A percentile compares a stretch with the other conserved stretches of the same genome.
Conservation (phyloP, 2,329 filamentous ascomycete species). For the Nannizzia gypsea region DNA sequence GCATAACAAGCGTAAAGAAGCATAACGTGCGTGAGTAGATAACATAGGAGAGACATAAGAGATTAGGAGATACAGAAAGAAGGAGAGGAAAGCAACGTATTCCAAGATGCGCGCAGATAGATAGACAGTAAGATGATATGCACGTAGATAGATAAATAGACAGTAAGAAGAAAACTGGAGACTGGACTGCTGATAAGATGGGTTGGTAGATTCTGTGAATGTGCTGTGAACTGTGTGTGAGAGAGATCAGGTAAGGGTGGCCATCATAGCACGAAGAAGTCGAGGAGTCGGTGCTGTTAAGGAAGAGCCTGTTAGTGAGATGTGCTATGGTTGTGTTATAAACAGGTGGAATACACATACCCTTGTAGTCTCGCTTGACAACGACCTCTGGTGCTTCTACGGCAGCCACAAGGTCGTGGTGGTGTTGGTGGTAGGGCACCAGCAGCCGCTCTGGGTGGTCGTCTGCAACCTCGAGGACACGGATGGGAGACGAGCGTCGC, state of each 20-base stretch:
- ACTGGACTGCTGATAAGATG: not conserved
- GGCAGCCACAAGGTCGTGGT: slow-evolving; percentile 55
- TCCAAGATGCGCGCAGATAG: not conserved
- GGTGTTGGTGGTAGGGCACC: slow-evolving; percentile 38
- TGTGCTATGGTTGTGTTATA: not conserved
- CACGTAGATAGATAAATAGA: too few relatives aligned
- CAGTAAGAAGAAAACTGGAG: not conserved
- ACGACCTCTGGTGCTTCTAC: slow-evolving; percentile 53
- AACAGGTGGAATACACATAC: slow-evolving; percentile 53
- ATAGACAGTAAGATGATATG: not conserved
- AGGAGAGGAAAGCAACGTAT: not conserved
- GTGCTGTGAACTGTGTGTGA: too few relatives aligned
- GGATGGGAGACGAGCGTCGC: slow-evolving; percentile 28
- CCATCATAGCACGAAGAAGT: slow-evolving; percentile 58
- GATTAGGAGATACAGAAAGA: not conserved
- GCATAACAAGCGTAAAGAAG: too few relatives aligned
- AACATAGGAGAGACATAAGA: not conserved
- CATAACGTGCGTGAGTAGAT: too few relatives aligned
- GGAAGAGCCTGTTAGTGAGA: slow-evolving; percentile 7
- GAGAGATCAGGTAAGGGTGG: slow-evolving; percentile 49
- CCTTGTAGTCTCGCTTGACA: slow-evolving; percentile 84
- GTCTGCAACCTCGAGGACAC: slow-evolving; percentile 25
- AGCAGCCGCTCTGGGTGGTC: slow-evolving; percentile 31
- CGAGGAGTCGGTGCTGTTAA: slow-evolving; percentile 50
- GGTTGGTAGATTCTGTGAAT: not conserved